Evolutionary conservation across 495 filamentous ascomycete genomes (phyloP), one percentile per base, ranked within the genome.

Genomic region (Aspergillus sclerotiicarbonarius): DNA sequence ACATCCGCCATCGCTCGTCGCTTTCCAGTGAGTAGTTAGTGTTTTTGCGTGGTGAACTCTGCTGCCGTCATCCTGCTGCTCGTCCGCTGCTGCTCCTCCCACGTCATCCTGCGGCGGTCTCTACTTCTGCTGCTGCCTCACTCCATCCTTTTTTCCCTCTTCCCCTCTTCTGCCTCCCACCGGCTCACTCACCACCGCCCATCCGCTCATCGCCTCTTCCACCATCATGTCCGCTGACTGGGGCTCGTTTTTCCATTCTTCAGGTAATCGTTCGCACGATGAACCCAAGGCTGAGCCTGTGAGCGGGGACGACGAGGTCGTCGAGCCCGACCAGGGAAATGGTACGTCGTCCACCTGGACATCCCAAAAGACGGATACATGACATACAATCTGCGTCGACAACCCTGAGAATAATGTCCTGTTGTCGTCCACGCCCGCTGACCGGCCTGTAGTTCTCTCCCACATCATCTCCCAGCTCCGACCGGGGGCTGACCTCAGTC

Each of bases 401-500:
- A 15, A 53, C 7, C 4, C 48, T 32, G 20, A 0, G 20, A 32
- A 19, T 55, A 16, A 15, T 9, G 6, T 18, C 44, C 44, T 33
- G 13, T 32, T 8, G 29, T 45, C 13, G 0, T 29, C 9, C 39
- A 41, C 39, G 9, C 7, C 4, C 33, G 50, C 43, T 58, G 31
- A 46, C 37, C n/a, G 6, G 30, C 9, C 18, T 51, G 19, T 39
- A 53, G 91, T 96, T 64, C 85, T 96, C 62, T 88, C 84, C 54
- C 92, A 97, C 73, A 96, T 99, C 72, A 97, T 99, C 59, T 96
- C 91, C 39, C 95, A 98, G 76, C 80, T 99, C 48, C 86, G 94
- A 59, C 94, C 95, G 33, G 94, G 94, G 56, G 94, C 94, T 54
- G 94, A 99, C 70, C 79, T 99, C 58, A 96, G 90, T 73, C 85